Conservation (phyloP, 306 rosid species). For the Dalbergia oliveri region DNA sequence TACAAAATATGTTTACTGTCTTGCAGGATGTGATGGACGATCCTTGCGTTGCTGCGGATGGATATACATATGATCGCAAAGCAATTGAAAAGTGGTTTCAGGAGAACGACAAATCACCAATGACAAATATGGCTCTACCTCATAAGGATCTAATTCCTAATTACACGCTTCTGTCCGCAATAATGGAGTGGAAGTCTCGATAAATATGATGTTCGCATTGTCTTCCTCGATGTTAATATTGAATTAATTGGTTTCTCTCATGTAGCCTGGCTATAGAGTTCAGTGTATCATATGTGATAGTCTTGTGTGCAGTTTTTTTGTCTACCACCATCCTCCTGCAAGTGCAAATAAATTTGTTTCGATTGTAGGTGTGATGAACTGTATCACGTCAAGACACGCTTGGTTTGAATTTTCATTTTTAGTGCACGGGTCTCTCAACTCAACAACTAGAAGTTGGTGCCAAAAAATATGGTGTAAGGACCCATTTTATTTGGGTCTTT, state of each 20-base stretch:
- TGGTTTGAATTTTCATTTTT: no score
- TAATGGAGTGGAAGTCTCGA: conserved; percentile 85
- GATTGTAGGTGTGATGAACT: neutral
- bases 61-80: conserved; percentile 84
- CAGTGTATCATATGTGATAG: conserved; percentile 2
- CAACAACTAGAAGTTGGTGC: neutral
- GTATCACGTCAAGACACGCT: neutral
- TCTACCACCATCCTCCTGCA: conserved; percentile 11
- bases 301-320: conserved; percentile 37
- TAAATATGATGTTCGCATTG: conserved; percentile 30
- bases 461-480: no score
- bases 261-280: conserved; percentile 32
- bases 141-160: conserved; percentile 78
- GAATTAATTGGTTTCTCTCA: neutral
- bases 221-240: conserved; percentile 32
- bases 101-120: conserved; percentile 75
- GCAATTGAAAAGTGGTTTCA: conserved; percentile 81
- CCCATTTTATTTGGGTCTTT: no score
- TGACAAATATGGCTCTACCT: conserved; percentile 77
- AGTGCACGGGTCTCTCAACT: neutral
- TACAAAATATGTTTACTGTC: neutral
- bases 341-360: conserved; percentile 45
- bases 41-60: conserved; percentile 97
- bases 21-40: conserved; percentile 88
- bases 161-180: conserved; percentile 86